Evolutionary conservation across 768 basidiomycete species (phyloP).

Genomic region (Boletus speciosus): DNA sequence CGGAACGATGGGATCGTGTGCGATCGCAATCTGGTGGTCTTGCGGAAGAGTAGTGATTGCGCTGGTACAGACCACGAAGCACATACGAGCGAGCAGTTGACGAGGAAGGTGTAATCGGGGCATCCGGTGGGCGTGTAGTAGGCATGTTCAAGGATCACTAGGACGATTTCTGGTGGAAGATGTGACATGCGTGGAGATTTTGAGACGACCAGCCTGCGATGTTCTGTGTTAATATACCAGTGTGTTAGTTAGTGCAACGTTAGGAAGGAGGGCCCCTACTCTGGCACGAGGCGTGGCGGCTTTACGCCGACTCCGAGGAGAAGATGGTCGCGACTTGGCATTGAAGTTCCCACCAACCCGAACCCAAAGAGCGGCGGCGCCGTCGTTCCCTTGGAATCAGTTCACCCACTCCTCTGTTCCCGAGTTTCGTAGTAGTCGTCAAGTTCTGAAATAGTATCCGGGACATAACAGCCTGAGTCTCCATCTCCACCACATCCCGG

Average conservation of each 20-base stretch:
- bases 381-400: no score
- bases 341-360: background rate
- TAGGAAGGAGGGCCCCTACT: no score
- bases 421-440: background rate
- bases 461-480: no score
- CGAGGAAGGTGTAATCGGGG: constrained; percentile 20
- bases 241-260: background rate
- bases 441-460: background rate
- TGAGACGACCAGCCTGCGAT: background rate
- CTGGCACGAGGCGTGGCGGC: no score
- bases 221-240: background rate
- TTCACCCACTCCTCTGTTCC: no score
- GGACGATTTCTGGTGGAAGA: constrained; percentile 24
- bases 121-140: constrained; percentile 21
- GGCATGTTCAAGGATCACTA: constrained; percentile 20
- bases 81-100: constrained; percentile 26
- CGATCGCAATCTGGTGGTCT: constrained; percentile 8
- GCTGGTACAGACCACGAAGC: constrained; percentile 27
- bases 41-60: constrained; percentile 29
- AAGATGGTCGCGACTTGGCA: background rate
- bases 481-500: no score
- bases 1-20: constrained; percentile 9
- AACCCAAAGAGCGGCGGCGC: no score
- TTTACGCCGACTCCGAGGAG: background rate
- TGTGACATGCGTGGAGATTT: constrained; percentile 4